Evolutionary conservation across 2,329 filamentous ascomycete genomes (phyloP).

Genomic region (Pseudogymnoascus sp.): DNA sequence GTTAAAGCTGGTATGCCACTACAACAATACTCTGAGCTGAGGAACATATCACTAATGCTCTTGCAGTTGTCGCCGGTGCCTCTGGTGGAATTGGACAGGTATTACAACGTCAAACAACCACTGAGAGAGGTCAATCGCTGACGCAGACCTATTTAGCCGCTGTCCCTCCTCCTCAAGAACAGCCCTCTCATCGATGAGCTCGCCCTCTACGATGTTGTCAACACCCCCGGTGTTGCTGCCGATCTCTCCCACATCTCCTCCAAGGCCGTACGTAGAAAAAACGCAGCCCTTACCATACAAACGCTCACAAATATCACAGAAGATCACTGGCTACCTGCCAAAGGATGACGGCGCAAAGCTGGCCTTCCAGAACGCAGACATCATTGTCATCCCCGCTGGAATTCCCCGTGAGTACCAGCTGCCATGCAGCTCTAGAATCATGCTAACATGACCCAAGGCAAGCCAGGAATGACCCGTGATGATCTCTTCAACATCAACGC

Average conservation of each 20-base stretch:
- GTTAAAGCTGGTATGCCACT: slow-evolving; percentile 50
- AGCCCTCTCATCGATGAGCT: slow-evolving; percentile 84
- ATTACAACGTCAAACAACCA: slow-evolving; percentile 25
- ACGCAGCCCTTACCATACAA: slow-evolving; percentile 7
- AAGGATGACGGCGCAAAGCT: slow-evolving; percentile 76
- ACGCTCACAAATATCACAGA: slow-evolving; percentile 43
- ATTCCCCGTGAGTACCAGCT: slow-evolving; percentile 70
- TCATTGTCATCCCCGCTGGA: slow-evolving; percentile 94
- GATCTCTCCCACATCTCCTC: slow-evolving; percentile 97
- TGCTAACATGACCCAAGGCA: slow-evolving; percentile 51
- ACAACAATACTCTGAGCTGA: not conserved
- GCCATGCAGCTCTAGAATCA: slow-evolving; percentile 9
- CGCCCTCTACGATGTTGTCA: slow-evolving; percentile 97
- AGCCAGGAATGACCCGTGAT: slow-evolving; percentile 98
- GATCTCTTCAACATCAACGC: slow-evolving; percentile 99
- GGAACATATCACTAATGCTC: slow-evolving; percentile 10
- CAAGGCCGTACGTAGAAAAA: slow-evolving; percentile 44
- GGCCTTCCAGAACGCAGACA: slow-evolving; percentile 86
- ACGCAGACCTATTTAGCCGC: slow-evolving; percentile 50
- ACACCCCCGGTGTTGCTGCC: slow-evolving; percentile 90
- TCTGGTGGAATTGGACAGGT: slow-evolving; percentile 98
- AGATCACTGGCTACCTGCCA: slow-evolving; percentile 81
- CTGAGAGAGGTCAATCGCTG: slow-evolving; percentile 10
- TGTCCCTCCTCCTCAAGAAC: slow-evolving; percentile 93
- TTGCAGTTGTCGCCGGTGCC: slow-evolving; percentile 77